phyloP scores from a whole-genome alignment of 768 basidiomycete species.

The Lentinula sp. region DNA sequence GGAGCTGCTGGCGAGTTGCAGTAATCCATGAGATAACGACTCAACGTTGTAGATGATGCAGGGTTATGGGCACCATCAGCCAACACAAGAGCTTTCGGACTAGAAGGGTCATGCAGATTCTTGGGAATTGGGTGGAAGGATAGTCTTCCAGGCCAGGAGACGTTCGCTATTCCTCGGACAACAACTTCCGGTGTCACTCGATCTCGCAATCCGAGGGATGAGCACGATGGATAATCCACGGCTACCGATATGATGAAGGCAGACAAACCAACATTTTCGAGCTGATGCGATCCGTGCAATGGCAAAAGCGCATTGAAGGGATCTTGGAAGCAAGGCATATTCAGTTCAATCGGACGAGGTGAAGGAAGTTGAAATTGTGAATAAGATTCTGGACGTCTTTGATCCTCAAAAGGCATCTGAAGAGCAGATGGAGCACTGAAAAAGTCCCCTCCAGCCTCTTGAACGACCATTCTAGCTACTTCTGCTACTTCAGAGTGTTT shows the following conservation, averaged over 20 bases:
- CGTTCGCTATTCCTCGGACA: slow-evolving; percentile 47
- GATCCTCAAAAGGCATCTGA: not conserved
- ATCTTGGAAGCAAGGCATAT: slow-evolving; percentile 36
- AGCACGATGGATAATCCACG: slow-evolving; percentile 31
- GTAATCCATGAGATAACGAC: slow-evolving; percentile 50
- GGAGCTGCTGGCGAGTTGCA: slow-evolving; percentile 10
- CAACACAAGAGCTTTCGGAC: slow-evolving; percentile 38
- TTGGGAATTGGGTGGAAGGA: slow-evolving; percentile 48
- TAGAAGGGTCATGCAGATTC: slow-evolving; percentile 12
- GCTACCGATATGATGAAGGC: slow-evolving; percentile 56
- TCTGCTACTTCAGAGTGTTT: slow-evolving; percentile 40
- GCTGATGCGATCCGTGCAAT: slow-evolving; percentile 78
- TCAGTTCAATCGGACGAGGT: slow-evolving; percentile 35
- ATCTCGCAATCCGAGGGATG: slow-evolving; percentile 12
- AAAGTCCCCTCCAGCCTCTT: slow-evolving; percentile 34
- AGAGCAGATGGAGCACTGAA: slow-evolving; percentile 29
- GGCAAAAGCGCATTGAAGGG: slow-evolving; percentile 49
- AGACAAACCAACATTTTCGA: slow-evolving; percentile 75
- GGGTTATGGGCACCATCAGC: slow-evolving; percentile 95
- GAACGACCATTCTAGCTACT: slow-evolving; percentile 38
- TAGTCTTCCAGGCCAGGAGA: slow-evolving; percentile 80
- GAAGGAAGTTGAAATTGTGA: slow-evolving; percentile 23
- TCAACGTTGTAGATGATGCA: slow-evolving; percentile 65
- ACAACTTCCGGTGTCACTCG: slow-evolving; percentile 48
- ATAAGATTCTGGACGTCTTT: not conserved